A percentile compares a stretch with the other conserved stretches of the same genome.
Conservation (phyloP, 1,139 yeast genomes). For the Arxiozyma bovina region DNA sequence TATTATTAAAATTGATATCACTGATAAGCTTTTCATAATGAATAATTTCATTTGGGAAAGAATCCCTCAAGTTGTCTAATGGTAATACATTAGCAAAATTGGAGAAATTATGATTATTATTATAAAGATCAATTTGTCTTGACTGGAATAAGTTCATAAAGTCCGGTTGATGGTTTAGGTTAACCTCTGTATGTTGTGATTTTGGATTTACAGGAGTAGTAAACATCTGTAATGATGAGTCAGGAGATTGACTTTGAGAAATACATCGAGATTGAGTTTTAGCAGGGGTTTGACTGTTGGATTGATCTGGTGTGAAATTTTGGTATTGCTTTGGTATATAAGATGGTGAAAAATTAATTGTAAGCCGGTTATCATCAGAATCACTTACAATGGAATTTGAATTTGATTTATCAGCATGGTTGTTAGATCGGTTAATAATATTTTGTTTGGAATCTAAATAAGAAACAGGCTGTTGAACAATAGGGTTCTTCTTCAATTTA, state of each 20-base stretch:
- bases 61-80: neutral
- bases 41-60: neutral
- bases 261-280: neutral
- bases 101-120: slow-evolving; percentile 1
- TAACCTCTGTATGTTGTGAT: neutral
- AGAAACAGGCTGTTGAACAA: neutral
- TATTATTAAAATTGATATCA: neutral
- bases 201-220: neutral
- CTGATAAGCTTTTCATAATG: neutral
- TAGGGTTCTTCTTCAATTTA: neutral
- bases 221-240: neutral
- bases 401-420: neutral
- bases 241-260: neutral
- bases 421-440: neutral
- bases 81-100: slow-evolving; percentile 1
- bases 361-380: neutral
- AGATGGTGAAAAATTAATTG: neutral
- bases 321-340: neutral
- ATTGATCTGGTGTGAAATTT: neutral
- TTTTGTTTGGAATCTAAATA: neutral
- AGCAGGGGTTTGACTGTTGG: neutral
- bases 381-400: neutral
- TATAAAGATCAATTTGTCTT: slow-evolving; percentile 51
- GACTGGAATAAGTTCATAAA: slow-evolving; percentile 39
- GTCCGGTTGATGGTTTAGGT: neutral